A percentile compares a stretch with the other conserved stretches of the same genome.
phyloP scores from a whole-genome alignment of 2,329 filamentous ascomycete species.

The Aspergillus versicolor region DNA sequence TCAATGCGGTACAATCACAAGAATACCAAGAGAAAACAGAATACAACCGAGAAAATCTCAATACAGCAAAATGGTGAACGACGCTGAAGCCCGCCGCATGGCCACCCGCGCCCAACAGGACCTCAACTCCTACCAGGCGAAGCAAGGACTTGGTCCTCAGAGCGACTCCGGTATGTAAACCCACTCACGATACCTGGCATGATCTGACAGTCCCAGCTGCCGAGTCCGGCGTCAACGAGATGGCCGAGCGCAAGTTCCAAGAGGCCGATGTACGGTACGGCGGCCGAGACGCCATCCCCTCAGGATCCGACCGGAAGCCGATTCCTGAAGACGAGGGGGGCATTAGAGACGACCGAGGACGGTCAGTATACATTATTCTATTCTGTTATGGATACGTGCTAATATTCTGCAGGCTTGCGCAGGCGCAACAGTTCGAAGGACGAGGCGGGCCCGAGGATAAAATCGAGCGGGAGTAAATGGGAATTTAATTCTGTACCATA shows the following conservation, averaged over 20 bases:
- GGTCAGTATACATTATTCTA: constrained; percentile 25
- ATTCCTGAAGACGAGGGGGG: constrained; percentile 46
- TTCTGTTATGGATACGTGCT: background rate
- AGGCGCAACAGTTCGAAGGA: constrained; percentile 38
- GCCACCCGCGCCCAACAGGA: constrained; percentile 39
- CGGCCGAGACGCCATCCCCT: constrained; percentile 26
- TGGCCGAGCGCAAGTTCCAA: constrained; percentile 38
- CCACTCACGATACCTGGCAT: background rate
- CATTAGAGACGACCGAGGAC: constrained; percentile 35
- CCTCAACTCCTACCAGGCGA: constrained; percentile 41
- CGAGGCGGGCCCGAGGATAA: constrained; percentile 38
- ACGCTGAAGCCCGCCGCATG: constrained; percentile 13
- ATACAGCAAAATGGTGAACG: background rate
- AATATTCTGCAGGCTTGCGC: constrained; percentile 28
- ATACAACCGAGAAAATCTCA: background rate
- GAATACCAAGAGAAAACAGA: too few species aligned
- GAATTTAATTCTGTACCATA: constrained; percentile 12
- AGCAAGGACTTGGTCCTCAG: constrained; percentile 38
- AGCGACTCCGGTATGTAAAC: constrained; percentile 40
- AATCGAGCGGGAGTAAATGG: constrained; percentile 25
- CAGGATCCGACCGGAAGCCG: constrained; percentile 39
- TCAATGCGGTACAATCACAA: background rate
- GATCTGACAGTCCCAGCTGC: constrained; percentile 22
- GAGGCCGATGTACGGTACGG: constrained; percentile 38
- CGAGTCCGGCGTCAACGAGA: constrained; percentile 44